A percentile compares a stretch with the other conserved stretches of the same genome.
Conservation (phyloP, 2,329 filamentous ascomycete genomes). For the Penicillium sp. region DNA sequence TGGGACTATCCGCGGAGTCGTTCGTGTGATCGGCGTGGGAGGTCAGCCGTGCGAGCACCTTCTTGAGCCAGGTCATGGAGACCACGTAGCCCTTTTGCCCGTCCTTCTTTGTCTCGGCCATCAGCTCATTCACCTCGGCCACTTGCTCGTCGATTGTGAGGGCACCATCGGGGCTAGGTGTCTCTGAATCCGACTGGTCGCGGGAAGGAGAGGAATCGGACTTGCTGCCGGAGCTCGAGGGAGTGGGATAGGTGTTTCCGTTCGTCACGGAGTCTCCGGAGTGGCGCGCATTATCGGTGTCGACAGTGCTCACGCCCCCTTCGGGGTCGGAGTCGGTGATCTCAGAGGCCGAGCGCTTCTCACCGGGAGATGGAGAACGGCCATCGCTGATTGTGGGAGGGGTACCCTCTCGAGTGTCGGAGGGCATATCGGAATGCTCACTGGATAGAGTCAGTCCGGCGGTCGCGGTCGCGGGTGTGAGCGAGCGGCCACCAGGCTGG, state of each 20-base stretch:
- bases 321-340: constrained; percentile 31
- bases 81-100: constrained; percentile 77
- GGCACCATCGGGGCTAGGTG: constrained; percentile 22
- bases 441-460: constrained; percentile 53
- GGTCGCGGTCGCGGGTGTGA: constrained; percentile 53
- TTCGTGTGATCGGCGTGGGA: constrained; percentile 57
- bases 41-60: constrained; percentile 67
- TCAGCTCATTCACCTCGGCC: constrained; percentile 65
- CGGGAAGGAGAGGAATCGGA: constrained; percentile 34
- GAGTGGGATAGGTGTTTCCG: constrained; percentile 39
- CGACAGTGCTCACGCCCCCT: constrained; percentile 21
- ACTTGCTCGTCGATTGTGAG: constrained; percentile 70
- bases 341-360: constrained; percentile 38
- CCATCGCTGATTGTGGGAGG: constrained; percentile 26
- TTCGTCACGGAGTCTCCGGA: constrained; percentile 31
- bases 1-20: constrained; percentile 59
- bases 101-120: constrained; percentile 60
- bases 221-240: constrained; percentile 38
- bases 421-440: constrained; percentile 48
- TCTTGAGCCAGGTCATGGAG: constrained; percentile 75
- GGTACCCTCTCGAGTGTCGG: constrained; percentile 31
- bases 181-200: constrained; percentile 24
- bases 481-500: constrained; percentile 39
- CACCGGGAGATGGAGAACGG: constrained; percentile 36
- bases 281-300: constrained; percentile 11